Evolutionary conservation across 305 asterid species (phyloP).

Genomic region (Fraxinus paxiana): DNA sequence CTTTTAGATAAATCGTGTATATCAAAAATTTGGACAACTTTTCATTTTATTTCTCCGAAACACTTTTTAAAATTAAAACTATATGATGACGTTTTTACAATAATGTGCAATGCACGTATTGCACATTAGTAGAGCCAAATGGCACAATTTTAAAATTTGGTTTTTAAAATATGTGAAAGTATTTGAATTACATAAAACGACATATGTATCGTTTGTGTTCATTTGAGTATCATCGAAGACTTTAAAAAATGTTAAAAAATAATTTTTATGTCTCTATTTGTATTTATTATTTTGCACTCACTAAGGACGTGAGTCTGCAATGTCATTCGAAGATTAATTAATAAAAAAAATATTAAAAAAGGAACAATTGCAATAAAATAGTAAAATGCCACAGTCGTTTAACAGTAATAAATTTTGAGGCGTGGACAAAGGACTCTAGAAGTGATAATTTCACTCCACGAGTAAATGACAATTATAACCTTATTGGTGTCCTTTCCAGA

Average conservation of each 20-base stretch:
- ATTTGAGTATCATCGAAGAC: background rate
- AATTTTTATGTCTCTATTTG: background rate
- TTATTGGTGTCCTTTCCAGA: background rate
- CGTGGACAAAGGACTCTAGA: background rate
- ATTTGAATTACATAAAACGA: background rate
- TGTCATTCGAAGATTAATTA: background rate
- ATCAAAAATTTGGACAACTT: background rate
- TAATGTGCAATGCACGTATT: background rate
- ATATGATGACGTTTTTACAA: background rate
- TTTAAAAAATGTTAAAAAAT: background rate
- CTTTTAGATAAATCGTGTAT: background rate
- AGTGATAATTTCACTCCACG: background rate
- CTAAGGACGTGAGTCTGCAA: background rate
- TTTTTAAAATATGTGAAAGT: background rate
- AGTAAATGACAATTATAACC: background rate
- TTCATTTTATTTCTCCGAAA: background rate
- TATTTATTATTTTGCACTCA: background rate
- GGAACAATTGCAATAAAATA: background rate
- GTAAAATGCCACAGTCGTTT: background rate
- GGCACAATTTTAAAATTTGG: background rate
- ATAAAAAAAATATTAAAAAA: background rate
- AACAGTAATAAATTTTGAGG: background rate
- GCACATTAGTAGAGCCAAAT: no score
- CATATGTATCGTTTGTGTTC: background rate
- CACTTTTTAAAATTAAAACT: background rate